These are phyloP conservation scores for Periconia sp. DNA, from an alignment of 2,329 filamentous ascomycete species.

Conservation along the genomic window DNA sequence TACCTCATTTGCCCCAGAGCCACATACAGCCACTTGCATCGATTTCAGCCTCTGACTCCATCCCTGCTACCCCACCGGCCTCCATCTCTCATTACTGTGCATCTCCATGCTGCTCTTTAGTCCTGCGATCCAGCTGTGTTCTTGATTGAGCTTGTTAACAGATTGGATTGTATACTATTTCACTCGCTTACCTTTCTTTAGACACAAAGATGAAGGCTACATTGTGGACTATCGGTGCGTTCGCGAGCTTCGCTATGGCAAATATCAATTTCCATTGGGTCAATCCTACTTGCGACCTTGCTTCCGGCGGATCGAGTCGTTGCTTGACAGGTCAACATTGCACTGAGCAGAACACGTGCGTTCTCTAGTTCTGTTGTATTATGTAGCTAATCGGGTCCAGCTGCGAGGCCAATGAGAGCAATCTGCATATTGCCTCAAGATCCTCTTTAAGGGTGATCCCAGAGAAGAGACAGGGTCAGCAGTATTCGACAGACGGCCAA, in stretches of 20 bases:
- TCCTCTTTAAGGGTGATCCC: slow-evolving; percentile 30
- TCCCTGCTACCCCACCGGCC: no score
- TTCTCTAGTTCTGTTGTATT: neutral
- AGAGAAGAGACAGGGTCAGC: slow-evolving; percentile 33
- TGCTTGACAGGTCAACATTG: slow-evolving; percentile 50
- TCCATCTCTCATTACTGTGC: neutral
- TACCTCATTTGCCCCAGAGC: no score
- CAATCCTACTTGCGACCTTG: slow-evolving; percentile 50
- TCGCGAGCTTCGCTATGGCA: slow-evolving; percentile 47
- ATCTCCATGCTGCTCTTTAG: slow-evolving; percentile 5
- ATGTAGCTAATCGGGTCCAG: slow-evolving; percentile 12
- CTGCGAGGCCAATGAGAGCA: slow-evolving; percentile 24
- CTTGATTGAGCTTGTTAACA: no score
- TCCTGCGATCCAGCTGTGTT: no score
- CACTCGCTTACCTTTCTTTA: slow-evolving; percentile 22
- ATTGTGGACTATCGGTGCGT: slow-evolving; percentile 33
- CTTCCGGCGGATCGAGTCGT: slow-evolving; percentile 17
- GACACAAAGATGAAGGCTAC: slow-evolving; percentile 35
- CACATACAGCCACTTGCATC: no score
- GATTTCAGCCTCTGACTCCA: no score
- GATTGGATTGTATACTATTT: slow-evolving; percentile 1
- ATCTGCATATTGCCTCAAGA: slow-evolving; percentile 32
- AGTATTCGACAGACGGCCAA: slow-evolving; percentile 48
- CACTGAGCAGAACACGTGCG: slow-evolving; percentile 42
- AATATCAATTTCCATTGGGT: slow-evolving; percentile 59